Evolutionary conservation across 108 stramenopile genomes (phyloP).

Genomic region (Skeletonema tropicum): DNA sequence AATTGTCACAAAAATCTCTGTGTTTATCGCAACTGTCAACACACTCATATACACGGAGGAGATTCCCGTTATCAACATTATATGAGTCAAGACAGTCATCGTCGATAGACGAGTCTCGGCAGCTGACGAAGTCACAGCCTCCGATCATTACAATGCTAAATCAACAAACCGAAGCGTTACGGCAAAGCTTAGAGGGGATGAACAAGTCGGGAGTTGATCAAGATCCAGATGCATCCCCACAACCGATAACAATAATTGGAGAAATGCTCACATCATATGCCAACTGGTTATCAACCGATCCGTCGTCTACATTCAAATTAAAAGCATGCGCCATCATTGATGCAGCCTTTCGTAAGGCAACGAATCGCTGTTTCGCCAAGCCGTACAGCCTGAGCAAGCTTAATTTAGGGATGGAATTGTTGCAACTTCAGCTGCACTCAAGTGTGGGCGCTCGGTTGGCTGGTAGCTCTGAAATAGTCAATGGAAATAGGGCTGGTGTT

Average conservation of each 20-base stretch:
- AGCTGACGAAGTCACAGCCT: neutral
- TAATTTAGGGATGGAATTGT: conserved; percentile 51
- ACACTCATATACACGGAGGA: neutral
- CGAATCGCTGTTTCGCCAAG: conserved; percentile 50
- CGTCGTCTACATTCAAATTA: conserved; percentile 2
- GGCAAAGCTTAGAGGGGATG: neutral
- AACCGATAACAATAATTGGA: neutral
- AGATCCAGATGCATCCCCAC: neutral
- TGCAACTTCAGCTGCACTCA: conserved; percentile 56
- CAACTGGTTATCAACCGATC: conserved; percentile 4
- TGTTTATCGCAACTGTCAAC: neutral
- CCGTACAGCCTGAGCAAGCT: conserved; percentile 41
- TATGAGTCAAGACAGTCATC: neutral
- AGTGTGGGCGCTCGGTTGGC: neutral
- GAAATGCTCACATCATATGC: conserved; percentile 24
- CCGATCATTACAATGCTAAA: conserved; percentile 6
- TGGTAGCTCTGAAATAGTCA: neutral
- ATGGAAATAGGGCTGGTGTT: neutral
- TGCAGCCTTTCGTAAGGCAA: conserved; percentile 50
- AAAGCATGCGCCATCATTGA: conserved; percentile 47
- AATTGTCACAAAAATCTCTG: neutral
- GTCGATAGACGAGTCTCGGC: neutral
- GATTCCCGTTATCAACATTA: neutral
- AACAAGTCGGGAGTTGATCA: neutral
- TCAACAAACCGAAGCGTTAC: conserved; percentile 8